A percentile compares a stretch with the other conserved stretches of the same genome.
These are phyloP conservation scores for Catharanthus roseus DNA, from an alignment of 257 asterid species.

Conservation along the genomic window DNA sequence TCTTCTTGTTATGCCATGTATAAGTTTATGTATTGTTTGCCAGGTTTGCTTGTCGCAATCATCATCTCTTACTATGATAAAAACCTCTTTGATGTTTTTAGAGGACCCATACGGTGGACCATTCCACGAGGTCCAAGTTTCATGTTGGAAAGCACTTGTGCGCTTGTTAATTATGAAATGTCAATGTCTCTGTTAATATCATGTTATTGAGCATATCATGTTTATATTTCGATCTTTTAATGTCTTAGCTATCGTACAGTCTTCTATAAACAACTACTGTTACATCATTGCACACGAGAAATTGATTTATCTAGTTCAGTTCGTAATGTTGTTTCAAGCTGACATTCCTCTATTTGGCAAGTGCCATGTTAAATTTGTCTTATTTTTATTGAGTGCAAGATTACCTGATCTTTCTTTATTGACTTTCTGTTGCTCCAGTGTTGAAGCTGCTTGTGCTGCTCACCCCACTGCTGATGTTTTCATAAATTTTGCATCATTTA, in stretches of 20 bases:
- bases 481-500: constrained; percentile 94
- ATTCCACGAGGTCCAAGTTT: neutral
- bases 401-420: neutral
- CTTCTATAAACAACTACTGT: neutral
- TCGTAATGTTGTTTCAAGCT: constrained; percentile 2
- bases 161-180: neutral
- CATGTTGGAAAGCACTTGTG: neutral
- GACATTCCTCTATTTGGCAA: neutral
- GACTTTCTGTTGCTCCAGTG: constrained; percentile 38
- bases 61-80: neutral
- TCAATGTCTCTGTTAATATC: neutral
- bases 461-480: constrained; percentile 98
- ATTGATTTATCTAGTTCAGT: neutral
- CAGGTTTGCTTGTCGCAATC: constrained; percentile 5
- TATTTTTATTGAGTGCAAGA: neutral
- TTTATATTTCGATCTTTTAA: neutral
- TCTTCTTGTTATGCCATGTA: constrained; percentile 9
- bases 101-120: neutral
- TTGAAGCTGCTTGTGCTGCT: constrained; percentile 92
- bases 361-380: neutral
- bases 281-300: neutral
- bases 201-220: neutral
- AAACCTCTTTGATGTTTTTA: neutral
- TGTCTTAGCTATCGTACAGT: neutral
- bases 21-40: neutral